These are phyloP conservation scores for Alternaria tenuissima DNA, from an alignment of 2,329 filamentous ascomycete genomes.

Conservation along the genomic window DNA sequence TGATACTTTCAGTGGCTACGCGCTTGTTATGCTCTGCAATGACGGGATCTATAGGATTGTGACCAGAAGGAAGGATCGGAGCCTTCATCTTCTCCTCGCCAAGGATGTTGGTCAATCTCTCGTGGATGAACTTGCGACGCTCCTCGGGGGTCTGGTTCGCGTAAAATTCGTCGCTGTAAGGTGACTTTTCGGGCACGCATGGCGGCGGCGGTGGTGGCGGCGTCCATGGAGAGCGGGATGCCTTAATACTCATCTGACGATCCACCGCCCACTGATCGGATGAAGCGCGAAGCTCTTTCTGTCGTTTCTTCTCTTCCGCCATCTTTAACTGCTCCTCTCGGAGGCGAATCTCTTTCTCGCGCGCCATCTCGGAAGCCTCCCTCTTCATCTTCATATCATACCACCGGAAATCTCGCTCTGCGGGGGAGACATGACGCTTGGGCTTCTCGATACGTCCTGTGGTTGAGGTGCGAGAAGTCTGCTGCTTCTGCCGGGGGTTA, in stretches of 20 bases:
- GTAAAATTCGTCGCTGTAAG: not conserved
- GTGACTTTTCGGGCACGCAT: not conserved
- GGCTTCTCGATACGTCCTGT: not conserved
- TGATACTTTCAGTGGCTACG: not conserved
- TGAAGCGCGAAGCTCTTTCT: not conserved
- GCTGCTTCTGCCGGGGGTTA: not conserved
- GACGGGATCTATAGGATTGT: constrained; percentile 8
- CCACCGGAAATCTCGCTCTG: not conserved
- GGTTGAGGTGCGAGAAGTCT: not conserved
- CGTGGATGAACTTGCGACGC: constrained; percentile 3
- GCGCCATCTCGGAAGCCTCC: not conserved
- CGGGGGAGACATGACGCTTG: not conserved
- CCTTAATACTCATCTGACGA: not conserved
- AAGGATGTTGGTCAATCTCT: constrained; percentile 8
- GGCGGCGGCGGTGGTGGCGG: no score
- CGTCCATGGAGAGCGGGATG: not conserved
- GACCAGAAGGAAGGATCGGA: constrained; percentile 11
- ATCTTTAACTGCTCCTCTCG: not conserved
- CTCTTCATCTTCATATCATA: constrained; percentile 3
- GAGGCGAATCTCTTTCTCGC: not conserved
- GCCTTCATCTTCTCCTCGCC: constrained; percentile 11
- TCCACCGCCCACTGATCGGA: not conserved
- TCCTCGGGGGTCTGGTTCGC: constrained; percentile 10
- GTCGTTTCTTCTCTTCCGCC: not conserved
- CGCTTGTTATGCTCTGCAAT: constrained; percentile 13